Base-by-base conservation (phyloP, 805 yeast genomes). In the Citeromyces nyonsensis region DNA sequence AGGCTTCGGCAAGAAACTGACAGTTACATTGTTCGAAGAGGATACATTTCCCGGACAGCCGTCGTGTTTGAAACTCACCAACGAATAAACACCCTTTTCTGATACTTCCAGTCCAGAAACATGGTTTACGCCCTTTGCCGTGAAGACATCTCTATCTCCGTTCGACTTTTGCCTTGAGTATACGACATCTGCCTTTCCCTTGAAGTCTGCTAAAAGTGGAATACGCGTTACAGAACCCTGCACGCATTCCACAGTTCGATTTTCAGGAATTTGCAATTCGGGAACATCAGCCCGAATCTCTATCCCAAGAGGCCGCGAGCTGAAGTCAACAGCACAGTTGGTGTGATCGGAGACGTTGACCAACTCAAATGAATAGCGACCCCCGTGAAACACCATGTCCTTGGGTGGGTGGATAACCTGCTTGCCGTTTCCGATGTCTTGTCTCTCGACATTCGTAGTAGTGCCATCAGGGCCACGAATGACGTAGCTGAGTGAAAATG, bases 231-330 rank as follows among this genome's bases (percentile, higher is more conserved):
- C 40, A 4, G 71, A 71, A 4, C 91, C 88, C 46, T 80, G 78
- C 12, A 73, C 72, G 15, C 79, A 61, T 25, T 54, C 54, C 11
- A 57, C 43, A 9, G 50, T 42, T 28, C 41, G 34, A 33, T 44
- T 33, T 33, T 51, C 40, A 35, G 44, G 35, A 34, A 66, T 56
- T 6, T 47, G 41, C 8, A 65, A 40, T 28, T 49, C 49, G 1
- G 97, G 94, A 2, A 75, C 54, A 35, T 76, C 82, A 32, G 72
- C 58, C 43, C 86, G 69, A 2, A 85, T 85, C 22, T 63, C 60
- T n/a, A 91, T 58, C 15, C 54, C 63, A 10, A 73, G 72, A 39
- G 80, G 86, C 14, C 68, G 66, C 12, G 67, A 71, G 30, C 71
- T 66, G 35, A 81, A 54, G 9, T 69, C 71, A n/a, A 82, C 88